Evolutionary conservation across 306 rosid species (phyloP).

Genomic region (Luffa aegyptiaca): DNA sequence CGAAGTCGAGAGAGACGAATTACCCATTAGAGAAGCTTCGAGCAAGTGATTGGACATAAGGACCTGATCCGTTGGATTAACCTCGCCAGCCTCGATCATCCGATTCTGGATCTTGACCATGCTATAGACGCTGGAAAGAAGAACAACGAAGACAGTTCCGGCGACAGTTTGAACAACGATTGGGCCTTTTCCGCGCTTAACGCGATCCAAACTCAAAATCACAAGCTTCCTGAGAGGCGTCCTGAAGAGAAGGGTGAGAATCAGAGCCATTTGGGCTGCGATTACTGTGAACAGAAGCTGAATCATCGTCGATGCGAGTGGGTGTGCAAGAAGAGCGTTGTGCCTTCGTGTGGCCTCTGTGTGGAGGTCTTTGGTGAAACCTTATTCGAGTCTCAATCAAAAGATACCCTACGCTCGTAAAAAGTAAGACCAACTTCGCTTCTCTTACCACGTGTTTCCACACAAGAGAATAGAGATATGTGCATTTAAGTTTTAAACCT

Average conservation of each 20-base stretch:
- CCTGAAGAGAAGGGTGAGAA: conserved; percentile 54
- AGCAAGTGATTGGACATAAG: conserved; percentile 75
- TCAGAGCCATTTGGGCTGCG: conserved; percentile 45
- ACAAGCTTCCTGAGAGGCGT: conserved; percentile 82
- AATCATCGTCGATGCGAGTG: conserved; percentile 30
- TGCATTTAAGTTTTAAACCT: too few species aligned
- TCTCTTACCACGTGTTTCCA: not conserved
- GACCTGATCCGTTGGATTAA: conserved; percentile 83
- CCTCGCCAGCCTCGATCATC: conserved; percentile 41
- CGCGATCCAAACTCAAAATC: conserved; percentile 52
- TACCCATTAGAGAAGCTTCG: conserved; percentile 96
- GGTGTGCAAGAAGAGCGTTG: not conserved
- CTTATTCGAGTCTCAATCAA: not conserved
- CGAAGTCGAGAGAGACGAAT: not conserved
- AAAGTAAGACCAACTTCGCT: not conserved
- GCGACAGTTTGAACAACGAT: conserved; percentile 57
- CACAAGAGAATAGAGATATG: too few species aligned
- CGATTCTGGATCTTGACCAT: conserved; percentile 56
- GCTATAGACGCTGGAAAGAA: conserved; percentile 48
- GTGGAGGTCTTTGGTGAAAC: not conserved
- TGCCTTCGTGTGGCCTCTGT: not conserved
- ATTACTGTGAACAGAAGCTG: conserved; percentile 63
- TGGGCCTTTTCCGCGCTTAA: conserved; percentile 86
- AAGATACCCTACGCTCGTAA: not conserved
- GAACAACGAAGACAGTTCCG: conserved; percentile 49